These are phyloP conservation scores for Phialophora chinensis DNA, from an alignment of 2,329 filamentous ascomycete genomes.

Conservation along the genomic window DNA sequence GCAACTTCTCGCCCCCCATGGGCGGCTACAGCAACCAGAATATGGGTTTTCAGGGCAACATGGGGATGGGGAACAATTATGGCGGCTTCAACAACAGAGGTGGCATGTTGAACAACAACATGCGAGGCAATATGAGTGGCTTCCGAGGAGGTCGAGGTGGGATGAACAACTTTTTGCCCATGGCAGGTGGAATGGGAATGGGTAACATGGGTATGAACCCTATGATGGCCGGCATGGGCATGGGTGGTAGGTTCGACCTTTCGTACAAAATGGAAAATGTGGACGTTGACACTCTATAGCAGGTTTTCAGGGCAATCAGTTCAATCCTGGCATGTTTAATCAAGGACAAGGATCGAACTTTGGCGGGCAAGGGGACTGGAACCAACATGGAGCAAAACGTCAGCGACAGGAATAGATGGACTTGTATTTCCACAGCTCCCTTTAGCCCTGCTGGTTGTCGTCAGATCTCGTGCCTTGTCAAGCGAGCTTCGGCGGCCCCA, in stretches of 20 bases:
- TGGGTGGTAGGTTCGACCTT: slow-evolving; percentile 52
- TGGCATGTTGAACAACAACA: slow-evolving; percentile 59
- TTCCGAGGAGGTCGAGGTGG: slow-evolving; percentile 66
- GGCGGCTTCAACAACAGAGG: slow-evolving; percentile 59
- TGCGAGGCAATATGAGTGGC: slow-evolving; percentile 58
- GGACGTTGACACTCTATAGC: slow-evolving; percentile 10
- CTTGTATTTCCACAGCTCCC: neutral
- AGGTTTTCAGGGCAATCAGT: slow-evolving; percentile 51
- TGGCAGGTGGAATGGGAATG: slow-evolving; percentile 58
- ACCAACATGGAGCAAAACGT: slow-evolving; percentile 80
- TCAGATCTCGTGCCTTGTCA: neutral
- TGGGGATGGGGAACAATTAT: slow-evolving; percentile 59
- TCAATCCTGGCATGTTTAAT: slow-evolving; percentile 75
- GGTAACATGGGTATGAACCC: slow-evolving; percentile 67
- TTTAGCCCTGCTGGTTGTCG: neutral
- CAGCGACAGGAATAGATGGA: slow-evolving; percentile 69
- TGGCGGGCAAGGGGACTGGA: slow-evolving; percentile 64
- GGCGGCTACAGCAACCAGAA: slow-evolving; percentile 57
- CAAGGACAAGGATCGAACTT: slow-evolving; percentile 48
- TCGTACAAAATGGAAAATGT: slow-evolving; percentile 21
- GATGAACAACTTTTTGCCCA: slow-evolving; percentile 63
- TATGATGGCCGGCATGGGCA: slow-evolving; percentile 60
- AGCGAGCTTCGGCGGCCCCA: neutral
- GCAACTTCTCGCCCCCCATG: slow-evolving; percentile 53
- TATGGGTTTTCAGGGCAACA: slow-evolving; percentile 54